Percentiles rank a stretch among this genome's conserved stretches.
Evolutionary conservation across 495 filamentous ascomycete species (phyloP).

Genomic region (Penicillium verhagenii): DNA sequence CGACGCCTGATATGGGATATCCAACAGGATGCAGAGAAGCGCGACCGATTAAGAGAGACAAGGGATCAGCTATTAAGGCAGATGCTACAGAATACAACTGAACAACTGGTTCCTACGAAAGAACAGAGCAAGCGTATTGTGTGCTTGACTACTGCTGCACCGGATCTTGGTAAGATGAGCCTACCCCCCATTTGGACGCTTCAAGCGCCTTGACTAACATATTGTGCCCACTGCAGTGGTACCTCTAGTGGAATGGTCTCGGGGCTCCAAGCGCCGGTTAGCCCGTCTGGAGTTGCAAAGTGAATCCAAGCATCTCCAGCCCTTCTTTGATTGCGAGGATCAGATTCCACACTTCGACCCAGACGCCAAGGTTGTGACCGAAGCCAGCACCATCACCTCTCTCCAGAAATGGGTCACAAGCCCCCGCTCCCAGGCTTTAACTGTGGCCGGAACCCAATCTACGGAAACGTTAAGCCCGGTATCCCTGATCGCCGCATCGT

Average conservation of each 20-base stretch:
- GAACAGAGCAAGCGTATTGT: conserved; percentile 34
- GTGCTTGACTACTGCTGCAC: conserved; percentile 36
- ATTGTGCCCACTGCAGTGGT: conserved; percentile 24
- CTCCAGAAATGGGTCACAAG: conserved; percentile 41
- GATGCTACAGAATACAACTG: conserved; percentile 24
- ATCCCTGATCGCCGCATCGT: conserved; percentile 40
- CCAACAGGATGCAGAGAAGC: conserved; percentile 36
- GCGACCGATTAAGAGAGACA: conserved; percentile 24
- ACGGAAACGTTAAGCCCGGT: conserved; percentile 30
- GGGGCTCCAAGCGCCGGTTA: conserved; percentile 39
- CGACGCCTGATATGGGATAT: conserved; percentile 47
- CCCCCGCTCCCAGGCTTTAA: conserved; percentile 38
- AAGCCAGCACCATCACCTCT: conserved; percentile 32
- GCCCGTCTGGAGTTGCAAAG: conserved; percentile 41
- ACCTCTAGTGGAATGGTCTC: conserved; percentile 31
- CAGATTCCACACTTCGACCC: conserved; percentile 35
- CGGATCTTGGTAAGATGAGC: conserved; percentile 36
- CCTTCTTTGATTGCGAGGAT: conserved; percentile 42
- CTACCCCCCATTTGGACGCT: not conserved
- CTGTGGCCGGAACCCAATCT: conserved; percentile 36
- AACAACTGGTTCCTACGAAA: conserved; percentile 26
- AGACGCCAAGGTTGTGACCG: conserved; percentile 31
- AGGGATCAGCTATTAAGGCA: conserved; percentile 28
- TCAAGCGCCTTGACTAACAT: conserved; percentile 9
- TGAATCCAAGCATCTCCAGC: conserved; percentile 43